Conservation (phyloP, 1,284 basidiomycete genomes). For the Takashimella koratensis region DNA sequence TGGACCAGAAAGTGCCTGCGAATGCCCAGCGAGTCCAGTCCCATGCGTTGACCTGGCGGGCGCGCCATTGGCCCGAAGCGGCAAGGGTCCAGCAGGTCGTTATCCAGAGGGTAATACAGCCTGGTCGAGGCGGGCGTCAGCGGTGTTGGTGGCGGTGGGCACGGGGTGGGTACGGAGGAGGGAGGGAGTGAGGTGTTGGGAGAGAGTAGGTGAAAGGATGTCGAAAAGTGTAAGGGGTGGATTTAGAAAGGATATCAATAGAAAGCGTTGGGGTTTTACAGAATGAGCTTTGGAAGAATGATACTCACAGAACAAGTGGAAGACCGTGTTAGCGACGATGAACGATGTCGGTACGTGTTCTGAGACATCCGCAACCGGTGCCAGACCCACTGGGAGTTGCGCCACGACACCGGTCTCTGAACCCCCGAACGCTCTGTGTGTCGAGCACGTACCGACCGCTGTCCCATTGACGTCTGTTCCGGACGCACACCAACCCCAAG, state of each 20-base stretch:
- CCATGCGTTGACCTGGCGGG: conserved; percentile 16
- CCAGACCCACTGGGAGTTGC: conserved; percentile 12
- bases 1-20: conserved; percentile 10
- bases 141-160: background rate
- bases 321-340: conserved; percentile 21
- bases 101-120: conserved; percentile 15
- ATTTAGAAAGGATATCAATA: background rate
- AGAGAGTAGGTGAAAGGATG: background rate
- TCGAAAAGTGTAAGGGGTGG: background rate
- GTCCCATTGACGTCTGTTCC: background rate
- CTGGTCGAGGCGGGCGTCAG: conserved; percentile 8
- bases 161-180: no score
- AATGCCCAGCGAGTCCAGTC: conserved; percentile 26
- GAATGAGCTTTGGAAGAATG: no score
- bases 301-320: conserved; percentile 33
- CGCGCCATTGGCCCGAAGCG: conserved; percentile 25
- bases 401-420: conserved; percentile 7
- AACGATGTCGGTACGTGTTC: conserved; percentile 15
- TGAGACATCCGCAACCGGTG: conserved; percentile 6
- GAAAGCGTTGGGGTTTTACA: no score
- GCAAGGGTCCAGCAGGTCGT: conserved; percentile 25
- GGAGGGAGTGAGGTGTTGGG: background rate
- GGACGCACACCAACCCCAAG: conserved; percentile 34
- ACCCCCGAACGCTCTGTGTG: conserved; percentile 9
- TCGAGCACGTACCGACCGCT: conserved; percentile 12